phyloP scores from a whole-genome alignment of 176 grass and related monocot species.

The Oryza australiensis region DNA sequence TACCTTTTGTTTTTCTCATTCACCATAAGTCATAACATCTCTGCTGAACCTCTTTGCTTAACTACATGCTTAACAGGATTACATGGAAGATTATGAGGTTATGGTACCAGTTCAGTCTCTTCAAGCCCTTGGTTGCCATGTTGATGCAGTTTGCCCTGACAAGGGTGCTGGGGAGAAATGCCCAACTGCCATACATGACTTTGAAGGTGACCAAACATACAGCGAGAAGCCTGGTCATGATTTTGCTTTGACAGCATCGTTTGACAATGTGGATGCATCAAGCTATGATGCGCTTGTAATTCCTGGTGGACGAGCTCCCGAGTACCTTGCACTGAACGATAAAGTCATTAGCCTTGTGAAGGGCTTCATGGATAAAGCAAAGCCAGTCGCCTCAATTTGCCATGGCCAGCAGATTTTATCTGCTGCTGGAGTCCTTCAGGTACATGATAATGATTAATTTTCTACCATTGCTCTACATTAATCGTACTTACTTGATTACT shows the following conservation, averaged over 20 bases:
- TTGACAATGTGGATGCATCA: constrained; percentile 52
- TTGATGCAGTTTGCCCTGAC: constrained; percentile 71
- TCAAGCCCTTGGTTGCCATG: constrained; percentile 88
- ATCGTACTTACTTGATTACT: not conserved
- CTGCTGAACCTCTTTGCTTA: not conserved
- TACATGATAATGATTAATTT: constrained; percentile 22
- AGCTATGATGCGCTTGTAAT: constrained; percentile 87
- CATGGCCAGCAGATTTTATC: constrained; percentile 89
- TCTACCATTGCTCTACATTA: not conserved
- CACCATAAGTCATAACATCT: not conserved
- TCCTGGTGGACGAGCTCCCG: constrained; percentile 83
- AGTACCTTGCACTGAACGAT: constrained; percentile 83
- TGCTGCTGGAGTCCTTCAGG: constrained; percentile 87
- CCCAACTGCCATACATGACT: constrained; percentile 88
- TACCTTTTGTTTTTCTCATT: not conserved
- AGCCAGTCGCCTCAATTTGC: constrained; percentile 91
- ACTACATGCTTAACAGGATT: constrained; percentile 54
- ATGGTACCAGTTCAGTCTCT: constrained; percentile 96
- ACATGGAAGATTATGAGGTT: constrained; percentile 98
- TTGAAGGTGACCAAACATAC: constrained; percentile 95
- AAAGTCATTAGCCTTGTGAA: constrained; percentile 68
- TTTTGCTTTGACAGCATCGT: constrained; percentile 75
- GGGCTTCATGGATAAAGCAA: constrained; percentile 66
- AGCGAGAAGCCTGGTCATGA: constrained; percentile 97
- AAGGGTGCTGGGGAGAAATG: constrained; percentile 78